Base-by-base conservation (phyloP, 1,284 basidiomycete species). In the Ganoderma lingzhi region DNA sequence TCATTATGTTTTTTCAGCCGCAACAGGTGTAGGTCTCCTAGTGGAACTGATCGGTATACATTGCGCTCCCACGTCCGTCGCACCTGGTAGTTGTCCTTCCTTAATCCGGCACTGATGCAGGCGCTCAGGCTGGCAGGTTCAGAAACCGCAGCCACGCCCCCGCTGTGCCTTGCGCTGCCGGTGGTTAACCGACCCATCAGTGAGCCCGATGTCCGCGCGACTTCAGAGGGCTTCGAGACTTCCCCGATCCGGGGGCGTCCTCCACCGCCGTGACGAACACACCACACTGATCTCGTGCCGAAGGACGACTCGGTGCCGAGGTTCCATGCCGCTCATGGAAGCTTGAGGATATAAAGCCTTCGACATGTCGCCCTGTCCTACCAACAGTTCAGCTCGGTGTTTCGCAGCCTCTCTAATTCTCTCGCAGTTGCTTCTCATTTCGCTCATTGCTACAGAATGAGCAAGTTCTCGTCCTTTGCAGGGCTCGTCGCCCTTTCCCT, bases 151-250 rank as follows among this genome's bases (percentile, higher is more conserved):
- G 28, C 15, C 19, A 6, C 28, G 45, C 23, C 23, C 3, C 3
- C 8, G 23, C 0, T 32, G 62, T 58, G 17, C 66, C 56, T 62
- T 28, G 30, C 48, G 37, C 35, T n/a, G 53, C 68, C 48, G 48
- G 48, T 53, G 48, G 48, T 53, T 48, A 66, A 64, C 61, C 56
- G 64, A 55, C 28, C n/a, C 45, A 41, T 60, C 44, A 28, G 17
- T 14, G 10, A 65, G 48, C 58, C 69, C 69, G 69, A 70, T 61
- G 44, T 12, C n/a, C 63, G 69, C 65, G 71, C 61, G 67, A 73
- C 44, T 64, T 65, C 58, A 65, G 67, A 61, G 19, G 59, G 42
- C 53, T 39, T 17, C 62, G 65, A 65, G 35, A 65, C 45, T 10
- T 14, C 5, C 10, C 15, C 19, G n/a, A 60, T 55, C 53, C 48